Evolutionary conservation across 805 yeast species (phyloP), one percentile per base, ranked within the genome.

Genomic region (Metschnikowia reukaufii): DNA sequence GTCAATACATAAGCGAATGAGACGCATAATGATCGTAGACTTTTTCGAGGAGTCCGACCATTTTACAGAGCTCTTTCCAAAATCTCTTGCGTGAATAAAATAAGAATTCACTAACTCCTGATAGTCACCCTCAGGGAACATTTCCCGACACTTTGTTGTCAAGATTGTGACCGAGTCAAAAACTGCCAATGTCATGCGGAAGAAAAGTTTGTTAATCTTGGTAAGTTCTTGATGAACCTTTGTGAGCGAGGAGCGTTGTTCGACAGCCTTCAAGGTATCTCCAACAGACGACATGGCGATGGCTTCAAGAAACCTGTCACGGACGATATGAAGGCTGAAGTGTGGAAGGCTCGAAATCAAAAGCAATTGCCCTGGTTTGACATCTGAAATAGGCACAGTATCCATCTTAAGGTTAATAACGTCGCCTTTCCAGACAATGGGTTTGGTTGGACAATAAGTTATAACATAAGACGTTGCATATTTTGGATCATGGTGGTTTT

Each of bases 401-500:
- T 69, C 74, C 12, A 80, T 63, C 12, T 74, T 72, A 5, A 87
- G 62, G 36, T 82, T 77, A 32, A 83, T 75, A 52, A 86, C 82
- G 15, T 79, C 76, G 4, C 97, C 97, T 50, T 86, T 90, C 98
- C 98, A 92, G 40, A 87, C 81, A 65, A 91, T 77, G 0, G 97
- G 95, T 57, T 88, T 88, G 2, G 84, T 76, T 0, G 96, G 90
- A 57, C 88, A 83, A 4, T 91, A 65, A 0, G 88, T 84, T 21
- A 90, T 57, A 12, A 88, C 77, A 53, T 87, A 88, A 0, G 89
- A 87, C 21, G 72, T 63, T 19, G 72, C 68, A 55, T 50, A 35
- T 16, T 61, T 72, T 51, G 55, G 67, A 50, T 45, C 40, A 42
- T 50, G 35, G 52, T 49, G 42, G 47, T 32, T 32, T 48, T 53